Evolutionary conservation across 352 stramenopile species (phyloP).

Genomic region (Pythium scleroteichum): DNA sequence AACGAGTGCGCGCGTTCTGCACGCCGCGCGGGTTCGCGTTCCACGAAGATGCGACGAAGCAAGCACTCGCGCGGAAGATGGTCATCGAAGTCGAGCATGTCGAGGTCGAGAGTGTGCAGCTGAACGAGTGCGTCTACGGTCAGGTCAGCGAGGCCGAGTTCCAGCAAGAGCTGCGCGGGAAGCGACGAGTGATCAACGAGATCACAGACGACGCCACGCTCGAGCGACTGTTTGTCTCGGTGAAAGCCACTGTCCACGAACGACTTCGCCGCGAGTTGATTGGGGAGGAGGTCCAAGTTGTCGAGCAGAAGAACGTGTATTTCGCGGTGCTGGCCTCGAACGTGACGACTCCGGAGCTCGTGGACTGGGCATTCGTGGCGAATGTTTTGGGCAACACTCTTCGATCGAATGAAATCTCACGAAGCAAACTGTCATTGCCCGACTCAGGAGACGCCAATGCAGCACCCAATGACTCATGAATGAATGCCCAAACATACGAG

Average conservation of each 20-base stretch:
- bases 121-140: constrained; percentile 24
- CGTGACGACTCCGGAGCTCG: constrained; percentile 21
- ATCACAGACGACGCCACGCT: constrained; percentile 23
- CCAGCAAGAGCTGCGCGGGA: constrained; percentile 17
- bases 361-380: constrained; percentile 24
- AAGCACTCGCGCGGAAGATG: constrained; percentile 10
- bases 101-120: constrained; percentile 21
- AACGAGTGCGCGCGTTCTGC: constrained; percentile 13
- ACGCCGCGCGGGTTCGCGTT: constrained; percentile 20
- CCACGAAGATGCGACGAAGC: constrained; percentile 8
- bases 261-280: constrained; percentile 15
- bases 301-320: constrained; percentile 29
- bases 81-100: constrained; percentile 26
- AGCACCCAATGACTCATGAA: no score
- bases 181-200: constrained; percentile 19
- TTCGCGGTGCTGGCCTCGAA: constrained; percentile 24
- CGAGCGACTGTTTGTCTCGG: constrained; percentile 26
- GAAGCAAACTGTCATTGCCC: background rate
- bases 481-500: no score
- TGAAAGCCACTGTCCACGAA: constrained; percentile 26
- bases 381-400: constrained; percentile 18
- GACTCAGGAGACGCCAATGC: no score
- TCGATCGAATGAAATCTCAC: constrained; percentile 21
- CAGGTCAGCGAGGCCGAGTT: constrained; percentile 25
- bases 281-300: constrained; percentile 11